A percentile compares a stretch with the other conserved stretches of the same genome.
These are phyloP conservation scores for Fusarium armeniacum DNA, from an alignment of 2,329 filamentous ascomycete species.

Conservation along the genomic window DNA sequence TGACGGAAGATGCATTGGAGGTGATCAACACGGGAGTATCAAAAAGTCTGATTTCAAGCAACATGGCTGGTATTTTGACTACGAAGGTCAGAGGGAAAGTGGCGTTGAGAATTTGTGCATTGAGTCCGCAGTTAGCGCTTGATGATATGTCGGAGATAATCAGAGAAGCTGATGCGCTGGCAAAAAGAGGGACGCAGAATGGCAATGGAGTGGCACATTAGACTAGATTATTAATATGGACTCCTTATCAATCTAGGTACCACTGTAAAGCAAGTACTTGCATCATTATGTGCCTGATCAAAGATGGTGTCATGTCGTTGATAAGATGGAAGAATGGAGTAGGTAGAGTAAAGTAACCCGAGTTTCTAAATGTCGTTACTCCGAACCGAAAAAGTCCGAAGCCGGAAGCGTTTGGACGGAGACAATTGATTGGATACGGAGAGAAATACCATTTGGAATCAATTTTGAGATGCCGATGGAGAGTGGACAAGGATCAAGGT, in stretches of 20 bases:
- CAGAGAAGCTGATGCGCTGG: conserved; percentile 9
- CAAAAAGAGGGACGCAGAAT: not conserved
- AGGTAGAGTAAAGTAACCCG: too few relatives aligned
- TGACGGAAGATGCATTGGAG: conserved; percentile 6
- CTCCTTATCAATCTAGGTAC: conserved; percentile 6
- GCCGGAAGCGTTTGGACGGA: not conserved
- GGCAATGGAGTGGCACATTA: not conserved
- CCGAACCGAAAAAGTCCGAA: conserved; percentile 28
- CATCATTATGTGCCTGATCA: not conserved
- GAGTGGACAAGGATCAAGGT: conserved; percentile 8
- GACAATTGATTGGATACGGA: not conserved
- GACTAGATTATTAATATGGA: conserved; percentile 15
- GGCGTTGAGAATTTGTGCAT: conserved; percentile 5
- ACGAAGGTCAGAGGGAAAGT: conserved; percentile 22
- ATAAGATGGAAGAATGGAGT: not conserved
- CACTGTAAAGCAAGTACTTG: not conserved
- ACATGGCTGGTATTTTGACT: conserved; percentile 12
- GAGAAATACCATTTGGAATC: conserved; percentile 22
- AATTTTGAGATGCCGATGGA: conserved; percentile 8
- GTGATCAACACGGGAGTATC: conserved; percentile 1
- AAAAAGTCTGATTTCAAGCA: conserved; percentile 23
- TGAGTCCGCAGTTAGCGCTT: conserved; percentile 12
- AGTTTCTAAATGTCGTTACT: not conserved
- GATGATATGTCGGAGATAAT: conserved; percentile 26
- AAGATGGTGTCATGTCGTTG: conserved; percentile 9